Percentiles rank a stretch among this genome's conserved stretches.
Evolutionary conservation across 2,329 filamentous ascomycete species (phyloP).

Genomic region (Lecanosticta acicola): DNA sequence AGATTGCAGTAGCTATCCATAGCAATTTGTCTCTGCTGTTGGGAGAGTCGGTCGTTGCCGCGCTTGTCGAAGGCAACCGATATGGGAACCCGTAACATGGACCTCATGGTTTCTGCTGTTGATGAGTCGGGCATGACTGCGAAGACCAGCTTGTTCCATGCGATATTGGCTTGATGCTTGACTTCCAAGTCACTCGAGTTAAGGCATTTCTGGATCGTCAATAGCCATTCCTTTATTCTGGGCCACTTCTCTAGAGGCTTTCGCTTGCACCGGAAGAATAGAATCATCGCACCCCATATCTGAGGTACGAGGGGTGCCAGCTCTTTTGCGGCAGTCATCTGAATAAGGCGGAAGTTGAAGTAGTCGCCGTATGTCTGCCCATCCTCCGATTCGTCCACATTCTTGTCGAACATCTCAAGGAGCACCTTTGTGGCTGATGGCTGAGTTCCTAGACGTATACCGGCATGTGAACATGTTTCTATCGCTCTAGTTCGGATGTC

Average conservation of each 20-base stretch:
- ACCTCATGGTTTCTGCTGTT: slow-evolving; percentile 51
- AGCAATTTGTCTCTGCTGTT: slow-evolving; percentile 50
- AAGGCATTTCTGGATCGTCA: slow-evolving; percentile 75
- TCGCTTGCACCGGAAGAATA: slow-evolving; percentile 64
- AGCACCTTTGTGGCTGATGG: slow-evolving; percentile 61
- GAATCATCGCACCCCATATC: slow-evolving; percentile 78
- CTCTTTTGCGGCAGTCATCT: slow-evolving; percentile 58
- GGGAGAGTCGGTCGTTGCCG: slow-evolving; percentile 46
- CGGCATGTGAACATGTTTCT: slow-evolving; percentile 64
- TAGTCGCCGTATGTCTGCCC: slow-evolving; percentile 62
- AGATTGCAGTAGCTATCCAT: slow-evolving; percentile 73
- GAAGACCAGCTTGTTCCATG: slow-evolving; percentile 81
- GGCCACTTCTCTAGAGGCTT: slow-evolving; percentile 61
- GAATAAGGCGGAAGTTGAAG: slow-evolving; percentile 60
- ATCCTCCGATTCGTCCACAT: slow-evolving; percentile 39
- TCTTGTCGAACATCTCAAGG: slow-evolving; percentile 45
- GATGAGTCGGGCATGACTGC: slow-evolving; percentile 60
- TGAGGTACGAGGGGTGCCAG: slow-evolving; percentile 67
- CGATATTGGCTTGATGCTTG: slow-evolving; percentile 70
- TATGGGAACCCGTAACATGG: slow-evolving; percentile 64
- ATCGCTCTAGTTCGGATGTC: slow-evolving; percentile 74
- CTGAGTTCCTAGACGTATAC: slow-evolving; percentile 63
- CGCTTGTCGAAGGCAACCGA: slow-evolving; percentile 63
- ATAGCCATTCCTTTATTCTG: slow-evolving; percentile 65
- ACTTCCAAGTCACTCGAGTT: slow-evolving; percentile 68